Base-by-base conservation (phyloP, 805 yeast genomes). In the Cyberlindnera xylosilytica region DNA sequence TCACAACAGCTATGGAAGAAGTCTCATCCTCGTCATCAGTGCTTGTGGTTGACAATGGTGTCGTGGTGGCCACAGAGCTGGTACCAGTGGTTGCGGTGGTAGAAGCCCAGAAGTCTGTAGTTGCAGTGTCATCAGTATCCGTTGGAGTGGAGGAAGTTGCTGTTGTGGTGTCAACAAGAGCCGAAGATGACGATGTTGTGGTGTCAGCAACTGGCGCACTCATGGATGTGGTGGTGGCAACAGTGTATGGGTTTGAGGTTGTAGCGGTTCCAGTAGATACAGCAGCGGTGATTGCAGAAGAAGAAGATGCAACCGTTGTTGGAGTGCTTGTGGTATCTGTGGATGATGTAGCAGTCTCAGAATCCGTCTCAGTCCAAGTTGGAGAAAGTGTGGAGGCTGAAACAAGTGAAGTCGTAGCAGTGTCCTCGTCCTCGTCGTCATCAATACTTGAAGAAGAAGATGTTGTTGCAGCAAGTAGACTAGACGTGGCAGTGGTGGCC, bases 201-300 rank as follows among this genome's bases (percentile, higher is more conserved):
- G 37, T 33, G 17, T 12, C 27, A 18, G 9, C 44, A 23, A 40
- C 34, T 18, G 47, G 47, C 5, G 47, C 47, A 37, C 39, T 44
- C 23, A 40, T 4, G 4, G 44, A 24, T 2, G 40, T 26, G 11
- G 45, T 30, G 9, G 48, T 34, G n/a, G 48, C 35, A 29, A 45
- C 35, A 6, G 16, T 22, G 34, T 44, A 44, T 30, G 46, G 46
- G 37, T 42, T 42, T 6, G 32, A 29, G 5, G 46, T 37, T n/a
- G n/a, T n/a, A 23, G 39, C 19, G 36, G 38, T n/a, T 4, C 34
- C 32, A 20, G 37, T 18, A 23, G 39, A 12, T 16, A 41, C 19
- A 20, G 34, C 29, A 23, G 16, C 28, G 16, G 29, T 26, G 19
- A 38, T 24, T 18, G 36, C 8, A 15, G 13, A 16, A 28, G 39